These are phyloP conservation scores for Diaporthe ampelina DNA, from an alignment of 2,329 filamentous ascomycete genomes.

Conservation along the genomic window DNA sequence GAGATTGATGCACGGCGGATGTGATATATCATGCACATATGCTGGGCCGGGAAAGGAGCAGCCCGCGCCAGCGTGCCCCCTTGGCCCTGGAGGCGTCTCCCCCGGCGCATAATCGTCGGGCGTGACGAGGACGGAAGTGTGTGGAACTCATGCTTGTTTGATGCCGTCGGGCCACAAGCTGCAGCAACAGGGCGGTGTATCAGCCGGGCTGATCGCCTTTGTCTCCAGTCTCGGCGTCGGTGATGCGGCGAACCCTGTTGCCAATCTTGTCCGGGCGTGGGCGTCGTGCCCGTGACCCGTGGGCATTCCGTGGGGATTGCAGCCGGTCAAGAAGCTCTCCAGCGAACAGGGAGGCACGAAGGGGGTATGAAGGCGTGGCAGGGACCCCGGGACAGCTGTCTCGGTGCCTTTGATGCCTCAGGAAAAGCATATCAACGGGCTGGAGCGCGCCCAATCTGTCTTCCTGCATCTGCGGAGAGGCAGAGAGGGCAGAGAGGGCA, in stretches of 20 bases:
- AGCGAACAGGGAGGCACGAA: background rate
- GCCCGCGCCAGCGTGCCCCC: background rate
- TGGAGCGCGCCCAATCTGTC: background rate
- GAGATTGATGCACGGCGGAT: background rate
- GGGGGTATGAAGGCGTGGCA: too few species aligned
- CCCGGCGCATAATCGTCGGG: background rate
- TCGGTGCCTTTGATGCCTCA: background rate
- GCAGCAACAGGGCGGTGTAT: constrained; percentile 1
- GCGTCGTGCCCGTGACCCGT: background rate
- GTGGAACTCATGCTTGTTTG: constrained; percentile 1
- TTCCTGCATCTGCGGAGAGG: constrained; percentile 1
- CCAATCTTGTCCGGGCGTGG: background rate
- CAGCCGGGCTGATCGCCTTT: background rate
- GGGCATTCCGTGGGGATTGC: background rate
- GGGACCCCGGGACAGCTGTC: background rate
- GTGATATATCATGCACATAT: background rate
- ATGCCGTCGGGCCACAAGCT: background rate
- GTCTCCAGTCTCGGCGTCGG: background rate
- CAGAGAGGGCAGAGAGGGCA: background rate
- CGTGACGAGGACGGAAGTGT: background rate
- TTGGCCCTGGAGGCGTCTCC: background rate
- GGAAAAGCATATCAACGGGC: background rate
- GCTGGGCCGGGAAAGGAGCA: background rate
- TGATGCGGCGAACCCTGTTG: constrained; percentile 1
- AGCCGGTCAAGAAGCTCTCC: background rate